Base-by-base conservation (phyloP, 306 rosid species). In the Sechiopsis laciniata region DNA sequence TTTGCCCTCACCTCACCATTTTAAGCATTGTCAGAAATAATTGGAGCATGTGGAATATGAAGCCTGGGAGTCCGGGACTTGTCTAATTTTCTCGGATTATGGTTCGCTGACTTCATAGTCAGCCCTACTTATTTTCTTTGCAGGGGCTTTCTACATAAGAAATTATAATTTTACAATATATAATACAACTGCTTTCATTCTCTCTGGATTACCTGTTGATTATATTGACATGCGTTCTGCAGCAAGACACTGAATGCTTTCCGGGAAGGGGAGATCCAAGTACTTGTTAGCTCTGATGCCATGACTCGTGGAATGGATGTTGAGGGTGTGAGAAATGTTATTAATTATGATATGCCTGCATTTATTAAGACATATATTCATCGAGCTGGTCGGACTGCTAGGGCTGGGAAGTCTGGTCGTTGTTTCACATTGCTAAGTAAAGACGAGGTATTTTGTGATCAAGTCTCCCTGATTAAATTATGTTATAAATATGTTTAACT, bases 251-350 rank as follows among this genome's bases (percentile, higher is more conserved):
- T 94, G 82, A 82, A 79, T 62, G 85, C 85, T 75, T 94, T 94
- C 67, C 91, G 96, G 75, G 79, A 81, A 76, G 98, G 98, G 73
- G 76, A 82, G 76, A 79, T 94, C 63, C 97, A 87, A 83, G 96
- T 94, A 76, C 97, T 94, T 61, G 87, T 94, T 80, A 89, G 92
- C 21, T 90, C 97, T 58, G 97, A 90, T 89, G 97, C 98, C 51
- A 86, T 94, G 97, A 89, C 98, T 73, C 89, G 96, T 81, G 98
- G 97, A 70, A 94, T 94, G 95, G 97, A 94, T 82, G 95, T 94
- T 69, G 92, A 89, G 84, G 97, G 95, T 71, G 89, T 94, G 79
- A 81, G 79, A 84, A 86, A 83, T 76, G 97, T 94, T 61, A 82
- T 94, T 77, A 94, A 90, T 80, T 94, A 90, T 72, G 95, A 90